phyloP scores from a whole-genome alignment of 176 grass and related monocot species.

The Pontederia crassipes region DNA sequence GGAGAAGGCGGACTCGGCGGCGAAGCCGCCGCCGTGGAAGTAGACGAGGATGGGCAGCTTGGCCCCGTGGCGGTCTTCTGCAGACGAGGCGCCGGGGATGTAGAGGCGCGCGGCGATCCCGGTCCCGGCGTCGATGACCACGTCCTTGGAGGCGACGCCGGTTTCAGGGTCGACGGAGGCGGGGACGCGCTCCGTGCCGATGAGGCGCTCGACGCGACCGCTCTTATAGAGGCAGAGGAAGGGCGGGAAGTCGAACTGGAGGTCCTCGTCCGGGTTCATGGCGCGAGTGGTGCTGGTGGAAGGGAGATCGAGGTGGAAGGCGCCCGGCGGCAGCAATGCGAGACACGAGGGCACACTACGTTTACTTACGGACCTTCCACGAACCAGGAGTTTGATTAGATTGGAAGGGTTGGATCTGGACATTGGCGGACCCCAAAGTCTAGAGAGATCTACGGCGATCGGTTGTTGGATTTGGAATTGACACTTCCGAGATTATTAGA shows the following conservation, averaged over 20 bases:
- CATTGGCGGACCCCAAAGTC: no score
- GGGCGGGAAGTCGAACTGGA: constrained; percentile 37
- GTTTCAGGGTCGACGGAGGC: constrained; percentile 10
- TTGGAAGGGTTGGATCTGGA: no score
- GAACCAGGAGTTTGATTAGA: no score
- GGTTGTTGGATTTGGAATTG: no score
- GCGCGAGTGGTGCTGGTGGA: not conserved
- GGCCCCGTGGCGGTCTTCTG: not conserved
- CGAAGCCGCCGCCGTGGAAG: constrained; percentile 71
- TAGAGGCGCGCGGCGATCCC: constrained; percentile 9
- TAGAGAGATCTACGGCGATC: no score
- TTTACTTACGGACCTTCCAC: no score
- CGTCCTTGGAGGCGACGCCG: constrained; percentile 15
- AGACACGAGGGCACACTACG: no score
- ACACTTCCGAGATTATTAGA: no score
- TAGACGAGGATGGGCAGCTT: constrained; percentile 35
- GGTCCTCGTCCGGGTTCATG: constrained; percentile 23
- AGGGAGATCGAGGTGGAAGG: no score
- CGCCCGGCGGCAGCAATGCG: no score
- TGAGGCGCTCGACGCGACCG: constrained; percentile 46
- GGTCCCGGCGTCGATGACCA: constrained; percentile 3
- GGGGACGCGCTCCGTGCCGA: constrained; percentile 13
- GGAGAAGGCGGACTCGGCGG: constrained; percentile 37
- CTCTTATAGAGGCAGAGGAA: constrained; percentile 49
- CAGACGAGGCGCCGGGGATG: not conserved